Evolutionary conservation across 2,329 filamentous ascomycete species (phyloP), one percentile per base, ranked within the genome.

Genomic region (Aspergillus amoenus): DNA sequence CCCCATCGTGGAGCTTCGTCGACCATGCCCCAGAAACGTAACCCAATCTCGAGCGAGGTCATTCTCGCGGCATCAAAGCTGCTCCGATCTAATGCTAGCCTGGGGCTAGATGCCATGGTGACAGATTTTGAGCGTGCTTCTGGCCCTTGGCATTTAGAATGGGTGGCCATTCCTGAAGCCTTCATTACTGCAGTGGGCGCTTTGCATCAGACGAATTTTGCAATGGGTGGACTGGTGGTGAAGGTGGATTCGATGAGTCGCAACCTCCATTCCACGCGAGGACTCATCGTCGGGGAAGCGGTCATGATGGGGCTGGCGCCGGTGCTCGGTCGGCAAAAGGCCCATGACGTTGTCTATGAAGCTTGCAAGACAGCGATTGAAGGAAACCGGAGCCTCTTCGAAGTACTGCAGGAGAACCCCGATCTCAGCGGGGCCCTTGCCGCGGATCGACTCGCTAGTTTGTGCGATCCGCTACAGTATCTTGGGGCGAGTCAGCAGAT

Each of bases 221-320:
- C 79, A 0, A 69, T 84, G 1, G 72, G 74, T 1, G 82, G 81
- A 0, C 73, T 85, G 0, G 76, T 79, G 1, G 82, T 84, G 3
- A 77, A 84, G 58, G 70, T 70, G 0, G 73, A 77, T 46, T 69
- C 75, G 15, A 83, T 84, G 81, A 64, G 76, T 50, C 66, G 69
- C 0, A 85, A 84, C 59, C 71, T 84, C 1, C 72, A 76, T 49
- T 81, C 78, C 1, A 82, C 81, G 0, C 71, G 72, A 37, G 82
- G 82, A 0, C 68, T 84, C 18, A 84, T 84, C 59, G 82, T 84
- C 12, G 81, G 76, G 0, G 82, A 84, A 69, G 81, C 82, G 2
- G 80, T 84, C 15, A 84, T 85, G 82, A 84, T 85, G 82, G 79
- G 76, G 1, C 70, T 85, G 46, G 82, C 81, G n/a, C 74, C 76